Evolutionary conservation across 108 stramenopile species (phyloP), one percentile per base, ranked within the genome.

Genomic region (Seminavis robusta): DNA sequence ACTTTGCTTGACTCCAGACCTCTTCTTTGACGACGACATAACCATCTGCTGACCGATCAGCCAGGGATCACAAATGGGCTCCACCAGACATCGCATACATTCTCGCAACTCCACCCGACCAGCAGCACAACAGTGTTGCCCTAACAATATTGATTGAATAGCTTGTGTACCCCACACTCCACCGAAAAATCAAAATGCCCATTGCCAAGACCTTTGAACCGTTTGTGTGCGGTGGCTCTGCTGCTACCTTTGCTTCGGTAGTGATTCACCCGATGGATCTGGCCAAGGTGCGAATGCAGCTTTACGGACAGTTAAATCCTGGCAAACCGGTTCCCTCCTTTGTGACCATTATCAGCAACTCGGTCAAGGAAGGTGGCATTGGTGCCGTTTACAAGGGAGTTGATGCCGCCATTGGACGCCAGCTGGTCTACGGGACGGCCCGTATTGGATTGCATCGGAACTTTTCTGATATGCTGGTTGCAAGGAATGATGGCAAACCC

Each of bases 221-320:
- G 15, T 94, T 90, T 64, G 88, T 88, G 36, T 94, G 92, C 58
- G 92, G 92, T 46, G 98, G 98, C 27, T 34, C 86, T n/a, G 94
- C 95, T 11, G 96, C 98, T 1, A 94, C 94, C 36, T 92, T 96
- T 56, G 96, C 94, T n/a, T 79, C 81, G 40, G 67, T 81, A 56
- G 76, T 92, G 33, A 95, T 99, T 70, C 96, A 96, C 62, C 97
- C 98, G n/a, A 96, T 99, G 59, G 98, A 99, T 72, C 71, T 97
- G 9, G 95, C 97, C 21, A 99, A 99, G 71, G 84, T 85, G 19
- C 84, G 88, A 25, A 92, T 95, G 86, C 95, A 96, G 63, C 71
- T 98, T 25, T 92, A 79, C 68, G 93, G 90, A 2, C 93, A 95
- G 57, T 68, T 94, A 17, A 88, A 94, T 61, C 95, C 97, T 4